Percentiles rank a stretch among this genome's conserved stretches.
Conservation (phyloP, 2,329 filamentous ascomycete species). For the Exophiala xenobiotica region DNA sequence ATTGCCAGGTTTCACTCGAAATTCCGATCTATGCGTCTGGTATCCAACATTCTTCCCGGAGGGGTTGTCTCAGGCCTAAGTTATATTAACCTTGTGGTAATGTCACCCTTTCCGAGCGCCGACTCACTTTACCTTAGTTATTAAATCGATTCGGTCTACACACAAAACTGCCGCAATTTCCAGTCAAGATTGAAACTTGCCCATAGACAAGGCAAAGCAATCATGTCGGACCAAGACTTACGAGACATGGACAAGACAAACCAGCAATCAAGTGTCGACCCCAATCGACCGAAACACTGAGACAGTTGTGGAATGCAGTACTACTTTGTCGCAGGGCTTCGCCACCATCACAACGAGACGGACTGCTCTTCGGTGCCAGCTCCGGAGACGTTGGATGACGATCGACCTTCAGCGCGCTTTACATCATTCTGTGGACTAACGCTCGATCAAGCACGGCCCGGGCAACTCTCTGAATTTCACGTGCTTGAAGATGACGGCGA, state of each 20-base stretch:
- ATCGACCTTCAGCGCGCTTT: conserved; percentile 5
- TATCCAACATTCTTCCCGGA: not conserved
- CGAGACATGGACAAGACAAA: conserved; percentile 9
- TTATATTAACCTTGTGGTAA: not conserved
- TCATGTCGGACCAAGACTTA: conserved; percentile 3
- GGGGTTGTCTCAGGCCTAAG: not conserved
- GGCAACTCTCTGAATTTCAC: conserved; percentile 11
- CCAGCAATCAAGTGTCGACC: not conserved
- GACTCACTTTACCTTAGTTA: not conserved
- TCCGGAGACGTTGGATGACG: not conserved
- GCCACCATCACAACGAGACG: not conserved
- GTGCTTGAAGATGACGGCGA: conserved; percentile 2
- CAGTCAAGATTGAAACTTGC: conserved; percentile 8
- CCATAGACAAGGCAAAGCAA: conserved; percentile 3
- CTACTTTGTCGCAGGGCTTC: not conserved
- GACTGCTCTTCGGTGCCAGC: not conserved
- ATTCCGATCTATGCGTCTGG: not conserved
- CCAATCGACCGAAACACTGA: conserved; percentile 1
- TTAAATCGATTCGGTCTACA: not conserved
- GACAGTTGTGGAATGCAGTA: not conserved
- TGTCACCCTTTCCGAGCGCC: not conserved
- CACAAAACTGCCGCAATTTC: conserved; percentile 3
- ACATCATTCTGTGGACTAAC: conserved; percentile 10
- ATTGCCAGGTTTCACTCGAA: not conserved
- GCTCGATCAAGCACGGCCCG: conserved; percentile 6